phyloP scores from a whole-genome alignment of 1,284 basidiomycete species.

The Xerocomus minutiporus region DNA sequence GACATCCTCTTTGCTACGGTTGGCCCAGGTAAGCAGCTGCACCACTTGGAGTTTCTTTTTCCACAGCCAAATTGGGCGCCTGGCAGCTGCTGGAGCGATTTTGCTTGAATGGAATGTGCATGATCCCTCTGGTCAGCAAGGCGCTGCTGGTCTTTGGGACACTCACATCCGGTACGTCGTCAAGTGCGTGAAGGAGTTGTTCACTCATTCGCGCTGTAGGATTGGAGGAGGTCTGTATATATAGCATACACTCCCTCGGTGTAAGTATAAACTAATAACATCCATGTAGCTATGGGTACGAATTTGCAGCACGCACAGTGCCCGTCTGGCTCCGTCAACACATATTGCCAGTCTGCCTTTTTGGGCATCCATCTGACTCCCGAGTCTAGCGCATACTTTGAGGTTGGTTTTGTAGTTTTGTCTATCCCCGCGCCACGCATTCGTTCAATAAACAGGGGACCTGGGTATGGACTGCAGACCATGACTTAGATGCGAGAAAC shows the following conservation, averaged over 20 bases:
- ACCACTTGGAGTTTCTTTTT: not conserved
- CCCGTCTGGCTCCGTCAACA: constrained; percentile 28
- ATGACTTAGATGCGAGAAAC: constrained; percentile 36
- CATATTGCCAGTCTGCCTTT: constrained; percentile 47
- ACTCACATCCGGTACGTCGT: constrained; percentile 36
- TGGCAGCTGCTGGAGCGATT: constrained; percentile 49
- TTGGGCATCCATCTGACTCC: constrained; percentile 50
- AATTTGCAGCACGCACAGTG: constrained; percentile 40
- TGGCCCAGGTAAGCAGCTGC: constrained; percentile 37
- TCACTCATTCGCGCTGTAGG: constrained; percentile 6
- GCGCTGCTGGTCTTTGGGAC: constrained; percentile 56
- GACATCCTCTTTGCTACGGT: constrained; percentile 46
- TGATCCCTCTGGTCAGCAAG: constrained; percentile 45
- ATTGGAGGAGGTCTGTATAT: constrained; percentile 33
- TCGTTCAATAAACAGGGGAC: constrained; percentile 31
- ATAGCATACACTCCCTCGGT: not conserved
- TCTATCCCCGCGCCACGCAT: not conserved
- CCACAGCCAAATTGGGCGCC: too few species aligned
- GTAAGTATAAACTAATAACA: not conserved
- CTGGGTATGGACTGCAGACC: constrained; percentile 60
- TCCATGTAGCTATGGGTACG: constrained; percentile 38
- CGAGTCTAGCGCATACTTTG: constrained; percentile 45
- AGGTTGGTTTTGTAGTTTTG: constrained; percentile 27
- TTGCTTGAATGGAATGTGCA: constrained; percentile 57
- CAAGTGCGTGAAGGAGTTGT: not conserved